Conservation (phyloP, 2,329 filamentous ascomycete species). For the Gyromitra esculenta region DNA sequence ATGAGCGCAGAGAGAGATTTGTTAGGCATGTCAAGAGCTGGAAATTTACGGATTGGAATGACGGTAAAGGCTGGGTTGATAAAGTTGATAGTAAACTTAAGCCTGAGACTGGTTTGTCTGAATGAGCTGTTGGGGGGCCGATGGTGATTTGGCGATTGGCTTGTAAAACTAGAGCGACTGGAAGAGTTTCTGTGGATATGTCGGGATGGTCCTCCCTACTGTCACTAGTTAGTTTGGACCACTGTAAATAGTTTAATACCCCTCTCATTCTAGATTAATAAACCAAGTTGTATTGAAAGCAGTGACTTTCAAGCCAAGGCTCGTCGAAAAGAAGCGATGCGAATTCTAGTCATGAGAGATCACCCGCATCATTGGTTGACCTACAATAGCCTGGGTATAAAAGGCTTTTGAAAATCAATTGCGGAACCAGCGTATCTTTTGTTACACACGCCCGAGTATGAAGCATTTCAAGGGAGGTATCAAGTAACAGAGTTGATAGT, state of each 20-base stretch:
- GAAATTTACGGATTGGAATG: constrained; percentile 18
- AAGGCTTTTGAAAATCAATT: background rate
- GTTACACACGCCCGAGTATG: background rate
- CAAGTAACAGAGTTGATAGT: background rate
- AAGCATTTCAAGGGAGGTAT: background rate
- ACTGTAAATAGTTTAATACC: background rate
- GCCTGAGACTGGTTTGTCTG: background rate
- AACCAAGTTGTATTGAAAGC: background rate
- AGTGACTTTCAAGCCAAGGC: background rate
- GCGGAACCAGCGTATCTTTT: background rate
- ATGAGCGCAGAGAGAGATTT: background rate
- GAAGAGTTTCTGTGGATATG: background rate
- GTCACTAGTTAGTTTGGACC: background rate
- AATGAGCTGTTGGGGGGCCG: background rate
- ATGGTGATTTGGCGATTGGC: background rate
- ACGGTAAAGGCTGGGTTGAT: constrained; percentile 24
- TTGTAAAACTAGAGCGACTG: background rate
- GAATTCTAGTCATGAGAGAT: constrained; percentile 4
- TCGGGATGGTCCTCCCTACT: background rate
- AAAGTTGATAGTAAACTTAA: too few species aligned
- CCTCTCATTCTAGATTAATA: background rate
- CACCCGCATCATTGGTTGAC: background rate
- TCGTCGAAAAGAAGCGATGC: background rate
- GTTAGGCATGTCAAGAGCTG: constrained; percentile 22
- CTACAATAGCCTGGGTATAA: too few species aligned